Evolutionary conservation across 2,329 filamentous ascomycete species (phyloP), one percentile per base, ranked within the genome.

Genomic region (Ceratocystis ficicola): DNA sequence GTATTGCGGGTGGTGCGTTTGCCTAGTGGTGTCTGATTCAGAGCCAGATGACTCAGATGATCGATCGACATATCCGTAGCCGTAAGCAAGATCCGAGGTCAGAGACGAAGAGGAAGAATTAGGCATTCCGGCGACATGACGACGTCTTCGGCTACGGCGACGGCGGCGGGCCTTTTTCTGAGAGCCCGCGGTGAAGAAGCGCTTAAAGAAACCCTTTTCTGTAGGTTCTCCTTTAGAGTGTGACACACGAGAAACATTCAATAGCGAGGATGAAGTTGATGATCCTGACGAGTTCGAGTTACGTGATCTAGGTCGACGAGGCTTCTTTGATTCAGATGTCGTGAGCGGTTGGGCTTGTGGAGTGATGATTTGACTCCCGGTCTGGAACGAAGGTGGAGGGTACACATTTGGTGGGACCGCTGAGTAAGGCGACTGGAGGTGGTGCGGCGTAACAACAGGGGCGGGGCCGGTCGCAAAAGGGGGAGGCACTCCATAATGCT

Each of bases 71-170:
- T 81, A 86, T 17, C 84, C 85, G 65, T 76, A 79, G 8, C 86
- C 86, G 72, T 88, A 89, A 8, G 86, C 86, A 68, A 89, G 75
- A 71, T 89, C 86, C 22, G 81, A 83, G 73, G 87, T 84, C 65
- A 87, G 78, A 0, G 85, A 87, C 0, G 85, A 87, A 1, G 83
- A 86, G 1, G 85, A 88, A 1, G 82, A 86, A 70, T 85, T 87
- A 41, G 76, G 78, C 70, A 84, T 80, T 66, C 79, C 81, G 7
- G 62, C 32, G 52, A 86, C 78, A 64, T 87, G 79, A 67, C 83
- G 79, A 48, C 78, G 78, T 69, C 76, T 76, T 50, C 74, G 73
- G 44, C 66, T 62, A 32, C 69, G 70, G 48, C 73, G 73, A 64
- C 70, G 72, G 44, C 74, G 74, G n/a, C 75, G 74, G 30, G 75